A percentile compares a stretch with the other conserved stretches of the same genome.
These are phyloP conservation scores for Ophiostoma populinum DNA, from an alignment of 2,329 filamentous ascomycete genomes.

Conservation along the genomic window DNA sequence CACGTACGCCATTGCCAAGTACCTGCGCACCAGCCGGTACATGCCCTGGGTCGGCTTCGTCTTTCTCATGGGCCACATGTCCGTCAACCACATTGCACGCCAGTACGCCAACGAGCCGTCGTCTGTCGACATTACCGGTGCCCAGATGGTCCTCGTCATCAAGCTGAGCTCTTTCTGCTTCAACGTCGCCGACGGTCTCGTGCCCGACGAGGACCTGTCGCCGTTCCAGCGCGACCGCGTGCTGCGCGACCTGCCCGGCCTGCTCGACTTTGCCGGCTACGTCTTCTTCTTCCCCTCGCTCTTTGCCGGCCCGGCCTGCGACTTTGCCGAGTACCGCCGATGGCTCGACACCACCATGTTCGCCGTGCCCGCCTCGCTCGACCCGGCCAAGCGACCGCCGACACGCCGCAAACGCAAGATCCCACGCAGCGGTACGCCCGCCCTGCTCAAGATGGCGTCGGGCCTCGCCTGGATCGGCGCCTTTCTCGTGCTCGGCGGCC, in stretches of 20 bases:
- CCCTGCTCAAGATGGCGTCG: conserved; percentile 52
- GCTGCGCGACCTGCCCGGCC: conserved; percentile 52
- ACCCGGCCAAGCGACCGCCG: conserved; percentile 68
- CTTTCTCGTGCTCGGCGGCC: conserved; percentile 48
- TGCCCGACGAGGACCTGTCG: conserved; percentile 63
- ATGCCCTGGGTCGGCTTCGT: conserved; percentile 97
- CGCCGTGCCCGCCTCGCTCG: conserved; percentile 62
- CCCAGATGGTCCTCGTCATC: conserved; percentile 98
- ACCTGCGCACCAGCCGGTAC: conserved; percentile 60
- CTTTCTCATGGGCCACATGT: conserved; percentile 93
- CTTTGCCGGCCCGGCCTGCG: conserved; percentile 81
- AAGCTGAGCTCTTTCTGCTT: conserved; percentile 94
- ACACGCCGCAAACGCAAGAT: conserved; percentile 86
- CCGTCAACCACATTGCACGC: conserved; percentile 69
- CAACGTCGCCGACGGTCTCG: conserved; percentile 86
- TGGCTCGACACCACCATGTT: conserved; percentile 96
- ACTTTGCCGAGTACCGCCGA: conserved; percentile 78
- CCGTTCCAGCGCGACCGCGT: conserved; percentile 74
- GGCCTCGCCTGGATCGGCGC: conserved; percentile 66
- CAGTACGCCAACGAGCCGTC: conserved; percentile 51
- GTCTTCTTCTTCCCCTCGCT: conserved; percentile 90
- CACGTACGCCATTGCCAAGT: conserved; percentile 69
- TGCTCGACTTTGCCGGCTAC: conserved; percentile 76
- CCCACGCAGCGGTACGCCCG: conserved; percentile 75
- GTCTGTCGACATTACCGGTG: conserved; percentile 73